Evolutionary conservation across 257 asterid genomes (phyloP).

Genomic region (Prunella vulgaris): DNA sequence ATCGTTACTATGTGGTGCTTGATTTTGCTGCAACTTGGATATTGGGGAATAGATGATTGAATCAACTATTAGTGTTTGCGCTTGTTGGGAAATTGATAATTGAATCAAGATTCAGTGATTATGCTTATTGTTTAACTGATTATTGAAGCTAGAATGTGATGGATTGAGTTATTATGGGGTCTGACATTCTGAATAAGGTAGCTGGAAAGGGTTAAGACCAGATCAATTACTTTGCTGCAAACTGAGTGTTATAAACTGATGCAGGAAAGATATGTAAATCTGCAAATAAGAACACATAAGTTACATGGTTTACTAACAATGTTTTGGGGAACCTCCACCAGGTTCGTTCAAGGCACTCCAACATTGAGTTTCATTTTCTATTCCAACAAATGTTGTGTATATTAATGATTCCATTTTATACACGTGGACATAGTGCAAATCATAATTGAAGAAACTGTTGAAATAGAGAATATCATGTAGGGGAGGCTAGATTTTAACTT

Average conservation of each 20-base stretch:
- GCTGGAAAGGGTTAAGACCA: not conserved
- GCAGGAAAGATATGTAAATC: too few species aligned
- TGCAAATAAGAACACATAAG: too few species aligned
- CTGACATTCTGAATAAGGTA: not conserved
- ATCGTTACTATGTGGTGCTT: slow-evolving; percentile 21
- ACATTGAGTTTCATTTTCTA: not conserved
- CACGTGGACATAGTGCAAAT: not conserved
- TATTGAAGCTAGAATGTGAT: not conserved
- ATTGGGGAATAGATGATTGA: not conserved
- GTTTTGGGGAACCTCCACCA: too few species aligned
- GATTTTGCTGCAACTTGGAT: not conserved
- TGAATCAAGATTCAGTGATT: not conserved
- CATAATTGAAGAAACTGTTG: not conserved
- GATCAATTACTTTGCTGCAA: not conserved
- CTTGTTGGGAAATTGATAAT: not conserved
- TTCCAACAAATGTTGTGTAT: not conserved
- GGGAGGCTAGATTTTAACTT: not conserved
- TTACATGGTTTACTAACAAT: too few species aligned
- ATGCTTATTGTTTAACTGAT: not conserved
- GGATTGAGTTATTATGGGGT: not conserved
- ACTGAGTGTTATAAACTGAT: too few species aligned
- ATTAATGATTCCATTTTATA: not conserved
- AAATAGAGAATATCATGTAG: not conserved
- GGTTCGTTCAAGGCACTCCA: too few species aligned
- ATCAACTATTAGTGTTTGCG: not conserved